Evolutionary conservation across 768 basidiomycete species (phyloP), one percentile per base, ranked within the genome.

Genomic region (Suillus discolor): DNA sequence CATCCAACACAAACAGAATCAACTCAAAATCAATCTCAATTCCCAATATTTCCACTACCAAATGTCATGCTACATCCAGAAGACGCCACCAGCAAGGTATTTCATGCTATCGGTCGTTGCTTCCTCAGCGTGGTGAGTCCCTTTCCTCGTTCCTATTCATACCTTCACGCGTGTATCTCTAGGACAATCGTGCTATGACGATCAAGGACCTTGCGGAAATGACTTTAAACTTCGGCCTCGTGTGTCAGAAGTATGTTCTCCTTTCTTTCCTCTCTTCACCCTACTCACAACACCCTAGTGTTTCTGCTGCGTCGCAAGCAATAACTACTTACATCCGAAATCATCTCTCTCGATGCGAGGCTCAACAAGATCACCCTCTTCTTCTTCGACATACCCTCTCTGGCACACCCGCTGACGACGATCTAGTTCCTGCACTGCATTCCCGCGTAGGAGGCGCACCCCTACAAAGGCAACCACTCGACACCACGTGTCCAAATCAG

Each of bases 141-240:
- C 44, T 54, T n/a, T 34, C 36, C 61, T 44, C 62, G 18, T 31
- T 66, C 54, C 15, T 64, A 41, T 64, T 67, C 69, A 68, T 66
- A 67, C 62, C 54, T 39, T 28, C 15, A 49, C 44, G 34, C 66
- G 54, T 36, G 20, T n/a, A 18, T 45, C 13, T 49, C 25, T 64
- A 92, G 90, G 86, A 89, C 72, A 93, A 93, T 77, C 87, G 90
- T 59, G 91, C 91, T 57, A 90, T 92, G 88, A 93, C 91, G 49
- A 89, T 93, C 79, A 93, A 93, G 75, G 91, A 93, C 79, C 86
- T 93, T 62, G 88, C 92, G 39, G 89, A 92, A 70, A 85, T 88
- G 79, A 83, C 87, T 44, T 81, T 87, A 68, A 80, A 79, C 67
- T 85, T 82, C 71, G 91, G 91, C 61, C 81, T 92, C 23, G 79